Evolutionary conservation across 2,329 filamentous ascomycete genomes (phyloP).

Genomic region (Escovopsis weberi): DNA sequence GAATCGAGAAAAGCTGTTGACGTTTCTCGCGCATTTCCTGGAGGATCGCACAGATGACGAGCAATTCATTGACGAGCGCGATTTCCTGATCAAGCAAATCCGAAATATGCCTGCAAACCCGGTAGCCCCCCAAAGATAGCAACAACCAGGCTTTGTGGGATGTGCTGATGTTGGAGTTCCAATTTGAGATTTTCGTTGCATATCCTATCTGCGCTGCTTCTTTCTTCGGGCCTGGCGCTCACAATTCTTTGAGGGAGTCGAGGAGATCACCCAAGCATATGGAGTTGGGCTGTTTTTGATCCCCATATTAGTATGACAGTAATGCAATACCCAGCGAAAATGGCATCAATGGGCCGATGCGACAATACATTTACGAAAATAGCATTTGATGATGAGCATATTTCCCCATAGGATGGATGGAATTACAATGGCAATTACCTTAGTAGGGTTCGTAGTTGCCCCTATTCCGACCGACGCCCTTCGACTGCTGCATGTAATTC

Average conservation of each 20-base stretch:
- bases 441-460: not conserved
- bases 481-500: no score
- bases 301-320: not conserved
- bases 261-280: not conserved
- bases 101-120: constrained; percentile 48
- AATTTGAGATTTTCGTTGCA: not conserved
- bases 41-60: constrained; percentile 94
- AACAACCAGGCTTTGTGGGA: not conserved
- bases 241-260: not conserved
- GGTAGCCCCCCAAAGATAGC: constrained; percentile 33
- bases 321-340: not conserved
- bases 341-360: not conserved
- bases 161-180: not conserved
- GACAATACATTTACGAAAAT: not conserved
- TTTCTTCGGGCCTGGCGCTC: not conserved
- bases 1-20: constrained; percentile 82
- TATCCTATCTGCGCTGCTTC: not conserved
- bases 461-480: not conserved
- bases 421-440: not conserved
- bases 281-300: not conserved
- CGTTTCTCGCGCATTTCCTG: constrained; percentile 80
- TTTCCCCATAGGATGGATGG: no score
- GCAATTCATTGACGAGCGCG: constrained; percentile 96
- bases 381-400: not conserved
- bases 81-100: constrained; percentile 94